Conservation (phyloP, 2,329 filamentous ascomycete species). For the Cylindrodendrum hubeiense region DNA sequence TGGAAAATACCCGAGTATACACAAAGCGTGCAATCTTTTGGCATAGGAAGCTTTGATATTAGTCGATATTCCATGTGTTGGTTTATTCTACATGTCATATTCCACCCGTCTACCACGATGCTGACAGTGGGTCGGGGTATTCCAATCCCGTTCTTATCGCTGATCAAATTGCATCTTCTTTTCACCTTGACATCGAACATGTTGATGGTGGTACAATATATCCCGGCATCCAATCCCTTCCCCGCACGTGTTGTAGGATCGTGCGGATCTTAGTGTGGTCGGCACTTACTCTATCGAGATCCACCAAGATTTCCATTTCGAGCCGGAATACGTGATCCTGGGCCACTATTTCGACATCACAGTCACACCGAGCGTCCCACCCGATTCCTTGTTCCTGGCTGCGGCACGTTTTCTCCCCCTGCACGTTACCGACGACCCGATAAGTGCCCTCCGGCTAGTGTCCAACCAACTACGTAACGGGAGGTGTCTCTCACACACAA, state of each 20-base stretch:
- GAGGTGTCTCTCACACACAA: conserved; percentile 5
- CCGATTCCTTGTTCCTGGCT: conserved; percentile 19
- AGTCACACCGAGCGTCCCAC: conserved; percentile 25
- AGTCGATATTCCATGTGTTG: too few species aligned
- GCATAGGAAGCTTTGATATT: not conserved
- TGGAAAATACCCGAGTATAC: not conserved
- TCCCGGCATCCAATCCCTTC: conserved; percentile 7
- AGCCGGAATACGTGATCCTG: conserved; percentile 31
- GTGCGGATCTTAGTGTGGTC: conserved; percentile 1
- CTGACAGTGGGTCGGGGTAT: not conserved
- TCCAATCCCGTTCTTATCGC: not conserved
- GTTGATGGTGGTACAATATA: not conserved
- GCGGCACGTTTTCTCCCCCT: not conserved
- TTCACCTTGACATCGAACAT: not conserved
- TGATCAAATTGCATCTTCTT: not conserved
- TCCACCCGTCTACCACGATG: too few species aligned
- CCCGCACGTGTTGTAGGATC: conserved; percentile 10
- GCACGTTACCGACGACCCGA: conserved; percentile 18
- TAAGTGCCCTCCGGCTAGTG: conserved; percentile 8
- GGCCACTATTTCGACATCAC: conserved; percentile 34
- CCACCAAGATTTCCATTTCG: conserved; percentile 15
- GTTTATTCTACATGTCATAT: not conserved
- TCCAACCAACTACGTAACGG: not conserved
- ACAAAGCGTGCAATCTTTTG: not conserved
- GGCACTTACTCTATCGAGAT: conserved; percentile 23